phyloP scores from a whole-genome alignment of 2,329 filamentous ascomycete genomes.

The Zelopaecilomyces penicillatus region DNA sequence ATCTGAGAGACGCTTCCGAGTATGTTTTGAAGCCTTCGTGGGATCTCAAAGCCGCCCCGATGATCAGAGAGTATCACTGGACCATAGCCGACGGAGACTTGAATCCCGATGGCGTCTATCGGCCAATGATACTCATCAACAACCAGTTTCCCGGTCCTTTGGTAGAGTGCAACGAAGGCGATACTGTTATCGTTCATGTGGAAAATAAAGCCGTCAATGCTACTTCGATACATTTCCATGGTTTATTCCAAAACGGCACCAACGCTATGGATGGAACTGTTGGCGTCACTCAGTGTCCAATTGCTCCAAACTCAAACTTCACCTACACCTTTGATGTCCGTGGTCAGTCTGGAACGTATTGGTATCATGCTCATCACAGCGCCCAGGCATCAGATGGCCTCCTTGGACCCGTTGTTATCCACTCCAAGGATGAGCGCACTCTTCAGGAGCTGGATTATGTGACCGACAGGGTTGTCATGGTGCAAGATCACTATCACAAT shows the following conservation, averaged over 20 bases:
- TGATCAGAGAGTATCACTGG: constrained; percentile 52
- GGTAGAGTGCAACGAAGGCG: constrained; percentile 65
- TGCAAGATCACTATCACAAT: constrained; percentile 70
- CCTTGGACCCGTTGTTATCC: constrained; percentile 58
- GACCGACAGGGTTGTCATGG: constrained; percentile 52
- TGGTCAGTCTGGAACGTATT: constrained; percentile 40
- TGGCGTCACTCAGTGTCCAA: constrained; percentile 58
- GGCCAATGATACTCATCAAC: constrained; percentile 62
- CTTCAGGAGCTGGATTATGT: constrained; percentile 21
- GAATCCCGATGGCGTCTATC: constrained; percentile 52
- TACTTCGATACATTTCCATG: constrained; percentile 68
- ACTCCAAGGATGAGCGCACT: constrained; percentile 39
- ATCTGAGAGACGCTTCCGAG: constrained; percentile 30
- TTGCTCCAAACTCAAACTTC: constrained; percentile 53
- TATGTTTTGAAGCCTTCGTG: constrained; percentile 51
- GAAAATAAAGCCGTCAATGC: constrained; percentile 59
- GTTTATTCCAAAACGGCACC: constrained; percentile 68
- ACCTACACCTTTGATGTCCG: constrained; percentile 60
- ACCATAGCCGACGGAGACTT: constrained; percentile 47
- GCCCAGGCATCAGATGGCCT: constrained; percentile 62
- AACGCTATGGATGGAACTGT: constrained; percentile 66
- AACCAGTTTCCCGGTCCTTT: constrained; percentile 65
- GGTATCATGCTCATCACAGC: constrained; percentile 59
- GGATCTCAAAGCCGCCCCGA: constrained; percentile 42
- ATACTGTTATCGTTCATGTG: constrained; percentile 61